Conservation (phyloP, 768 basidiomycete genomes). For the Hebeloma cylindrosporum region DNA sequence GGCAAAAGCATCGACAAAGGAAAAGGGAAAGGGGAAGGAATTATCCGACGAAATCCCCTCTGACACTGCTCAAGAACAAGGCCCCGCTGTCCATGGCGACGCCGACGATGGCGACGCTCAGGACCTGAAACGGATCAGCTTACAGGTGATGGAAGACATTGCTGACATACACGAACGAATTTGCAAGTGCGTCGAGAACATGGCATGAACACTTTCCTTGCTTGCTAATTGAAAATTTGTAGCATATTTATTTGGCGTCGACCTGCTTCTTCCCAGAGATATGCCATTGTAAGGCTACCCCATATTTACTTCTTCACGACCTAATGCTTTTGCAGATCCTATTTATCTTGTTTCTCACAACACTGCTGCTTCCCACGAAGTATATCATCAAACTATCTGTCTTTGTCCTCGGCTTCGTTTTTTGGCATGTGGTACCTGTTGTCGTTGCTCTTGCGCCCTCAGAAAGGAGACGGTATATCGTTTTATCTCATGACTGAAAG, state of each 20-base stretch:
- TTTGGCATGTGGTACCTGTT: conserved; percentile 65
- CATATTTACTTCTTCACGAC: neutral
- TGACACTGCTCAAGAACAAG: conserved; percentile 6
- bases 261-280: conserved; percentile 48
- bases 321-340: conserved; percentile 35
- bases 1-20: conserved; percentile 24
- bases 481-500: neutral
- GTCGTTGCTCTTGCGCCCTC: conserved; percentile 48
- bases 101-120: conserved; percentile 34
- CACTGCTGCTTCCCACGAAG: conserved; percentile 45
- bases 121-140: conserved; percentile 41
- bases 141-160: conserved; percentile 45
- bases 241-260: conserved; percentile 73
- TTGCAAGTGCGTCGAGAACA: conserved; percentile 49
- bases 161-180: conserved; percentile 65
- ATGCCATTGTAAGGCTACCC: conserved; percentile 41
- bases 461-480: conserved; percentile 44
- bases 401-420: conserved; percentile 48
- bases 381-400: conserved; percentile 50
- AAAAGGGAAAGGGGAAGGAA: conserved; percentile 14
- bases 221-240: neutral
- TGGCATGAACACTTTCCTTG: conserved; percentile 1
- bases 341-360: conserved; percentile 37
- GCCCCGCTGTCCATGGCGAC: conserved; percentile 31
- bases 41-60: neutral